Percentiles rank a stretch among this genome's conserved stretches.
phyloP scores from a whole-genome alignment of 2,329 filamentous ascomycete species.

The Fonsecaea pugnacius region DNA sequence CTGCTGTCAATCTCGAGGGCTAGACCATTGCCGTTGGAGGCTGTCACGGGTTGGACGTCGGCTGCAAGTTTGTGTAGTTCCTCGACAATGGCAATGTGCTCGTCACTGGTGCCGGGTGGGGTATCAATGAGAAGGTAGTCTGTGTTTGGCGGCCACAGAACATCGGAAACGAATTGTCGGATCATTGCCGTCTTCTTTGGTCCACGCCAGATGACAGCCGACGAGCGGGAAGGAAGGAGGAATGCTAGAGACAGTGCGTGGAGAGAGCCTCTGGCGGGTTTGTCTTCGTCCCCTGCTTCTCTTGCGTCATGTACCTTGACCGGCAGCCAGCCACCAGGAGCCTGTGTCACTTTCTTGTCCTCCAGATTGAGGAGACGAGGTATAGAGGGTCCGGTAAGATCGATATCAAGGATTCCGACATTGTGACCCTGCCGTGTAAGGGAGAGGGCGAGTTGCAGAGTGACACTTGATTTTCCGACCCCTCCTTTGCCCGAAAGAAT shows the following conservation, averaged over 20 bases:
- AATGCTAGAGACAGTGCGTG: constrained; percentile 92
- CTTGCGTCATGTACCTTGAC: constrained; percentile 74
- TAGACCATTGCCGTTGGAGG: constrained; percentile 31
- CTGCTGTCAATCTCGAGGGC: constrained; percentile 45
- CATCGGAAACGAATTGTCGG: constrained; percentile 89
- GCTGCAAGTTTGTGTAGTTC: constrained; percentile 65
- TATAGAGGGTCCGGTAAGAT: constrained; percentile 94
- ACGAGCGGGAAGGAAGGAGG: constrained; percentile 77
- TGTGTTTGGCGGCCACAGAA: constrained; percentile 79
- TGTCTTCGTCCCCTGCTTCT: constrained; percentile 1
- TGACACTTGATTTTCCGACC: constrained; percentile 97
- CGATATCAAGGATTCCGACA: constrained; percentile 93
- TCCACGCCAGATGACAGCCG: constrained; percentile 95
- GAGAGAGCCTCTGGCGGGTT: constrained; percentile 44
- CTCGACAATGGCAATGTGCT: constrained; percentile 94
- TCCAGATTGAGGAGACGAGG: constrained; percentile 93
- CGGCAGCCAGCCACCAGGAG: constrained; percentile 88
- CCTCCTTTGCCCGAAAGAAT: constrained; percentile 96
- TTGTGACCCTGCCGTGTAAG: constrained; percentile 83
- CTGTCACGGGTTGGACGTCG: constrained; percentile 33
- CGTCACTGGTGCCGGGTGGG: constrained; percentile 92
- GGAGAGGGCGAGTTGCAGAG: constrained; percentile 89
- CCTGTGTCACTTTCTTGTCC: constrained; percentile 84
- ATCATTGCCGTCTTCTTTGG: constrained; percentile 99
- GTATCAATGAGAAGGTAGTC: constrained; percentile 96